phyloP scores from a whole-genome alignment of 768 basidiomycete genomes.

The Podaxis pistillaris region DNA sequence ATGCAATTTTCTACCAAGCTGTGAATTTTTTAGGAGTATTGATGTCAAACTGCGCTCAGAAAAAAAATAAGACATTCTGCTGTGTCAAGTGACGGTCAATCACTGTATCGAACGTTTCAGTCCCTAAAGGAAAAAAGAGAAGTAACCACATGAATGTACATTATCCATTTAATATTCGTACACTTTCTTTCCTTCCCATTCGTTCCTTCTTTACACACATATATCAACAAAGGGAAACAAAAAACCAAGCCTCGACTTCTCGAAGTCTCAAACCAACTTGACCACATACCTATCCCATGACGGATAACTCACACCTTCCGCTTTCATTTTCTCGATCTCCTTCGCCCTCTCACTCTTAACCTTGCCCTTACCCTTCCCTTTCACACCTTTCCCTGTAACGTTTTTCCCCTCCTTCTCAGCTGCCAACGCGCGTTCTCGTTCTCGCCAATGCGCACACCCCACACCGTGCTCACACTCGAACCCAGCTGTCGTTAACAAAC shows the following conservation, averaged over 20 bases:
- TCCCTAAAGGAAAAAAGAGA: neutral
- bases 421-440: slow-evolving; percentile 1
- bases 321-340: slow-evolving; percentile 33
- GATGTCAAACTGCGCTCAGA: no score
- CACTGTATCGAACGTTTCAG: neutral
- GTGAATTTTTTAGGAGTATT: no score
- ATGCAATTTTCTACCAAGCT: no score
- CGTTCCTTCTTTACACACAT: neutral
- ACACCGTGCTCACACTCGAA: slow-evolving; percentile 11
- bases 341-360: slow-evolving; percentile 29
- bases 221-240: neutral
- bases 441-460: slow-evolving; percentile 10
- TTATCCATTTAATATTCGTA: slow-evolving; percentile 2
- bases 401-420: slow-evolving; percentile 13
- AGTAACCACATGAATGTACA: neutral
- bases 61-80: no score
- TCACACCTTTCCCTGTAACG: slow-evolving; percentile 12
- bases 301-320: slow-evolving; percentile 52
- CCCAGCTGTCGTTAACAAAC: slow-evolving; percentile 4
- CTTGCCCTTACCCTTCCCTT: slow-evolving; percentile 14
- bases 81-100: no score
- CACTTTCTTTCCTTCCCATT: neutral
- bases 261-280: slow-evolving; percentile 21
- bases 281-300: slow-evolving; percentile 68
- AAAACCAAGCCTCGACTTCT: slow-evolving; percentile 1